Percentiles rank a stretch among this genome's conserved stretches.
phyloP scores from a whole-genome alignment of 1,139 yeast species.

The Wickerhamomyces sp. region DNA sequence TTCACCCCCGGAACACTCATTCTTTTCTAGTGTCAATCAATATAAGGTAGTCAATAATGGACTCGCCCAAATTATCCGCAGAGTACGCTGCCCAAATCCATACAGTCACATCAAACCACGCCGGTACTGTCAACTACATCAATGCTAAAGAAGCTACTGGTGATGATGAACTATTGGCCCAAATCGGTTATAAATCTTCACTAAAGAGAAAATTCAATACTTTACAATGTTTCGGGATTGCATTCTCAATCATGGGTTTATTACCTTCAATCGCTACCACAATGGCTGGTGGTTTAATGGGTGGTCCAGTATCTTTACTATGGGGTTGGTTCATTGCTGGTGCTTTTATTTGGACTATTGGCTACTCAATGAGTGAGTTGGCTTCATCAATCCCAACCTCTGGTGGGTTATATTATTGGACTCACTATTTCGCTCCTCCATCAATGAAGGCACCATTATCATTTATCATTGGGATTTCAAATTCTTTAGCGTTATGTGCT shows the following conservation, averaged over 20 bases:
- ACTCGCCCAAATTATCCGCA: not conserved
- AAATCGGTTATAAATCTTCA: conserved; percentile 16
- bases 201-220: conserved; percentile 12
- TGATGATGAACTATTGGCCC: conserved; percentile 20
- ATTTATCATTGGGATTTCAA: conserved; percentile 49
- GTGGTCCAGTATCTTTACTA: conserved; percentile 53
- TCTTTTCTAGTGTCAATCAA: no score
- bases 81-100: not conserved
- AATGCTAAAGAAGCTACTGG: conserved; percentile 9
- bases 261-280: conserved; percentile 22
- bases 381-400: conserved; percentile 66
- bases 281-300: conserved; percentile 33
- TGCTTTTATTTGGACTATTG: conserved; percentile 33
- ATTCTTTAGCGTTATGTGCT: conserved; percentile 47
- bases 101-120: conserved; percentile 12
- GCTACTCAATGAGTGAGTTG: conserved; percentile 48
- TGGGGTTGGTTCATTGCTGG: conserved; percentile 25
- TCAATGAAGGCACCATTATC: conserved; percentile 34
- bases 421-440: conserved; percentile 43
- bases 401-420: conserved; percentile 62
- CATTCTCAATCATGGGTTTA: conserved; percentile 15
- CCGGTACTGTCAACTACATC: conserved; percentile 30
- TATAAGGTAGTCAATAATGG: not conserved
- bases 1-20: no score
- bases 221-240: conserved; percentile 15